Evolutionary conservation across 352 stramenopile genomes (phyloP).

Genomic region (Globisporangium apiculatum): DNA sequence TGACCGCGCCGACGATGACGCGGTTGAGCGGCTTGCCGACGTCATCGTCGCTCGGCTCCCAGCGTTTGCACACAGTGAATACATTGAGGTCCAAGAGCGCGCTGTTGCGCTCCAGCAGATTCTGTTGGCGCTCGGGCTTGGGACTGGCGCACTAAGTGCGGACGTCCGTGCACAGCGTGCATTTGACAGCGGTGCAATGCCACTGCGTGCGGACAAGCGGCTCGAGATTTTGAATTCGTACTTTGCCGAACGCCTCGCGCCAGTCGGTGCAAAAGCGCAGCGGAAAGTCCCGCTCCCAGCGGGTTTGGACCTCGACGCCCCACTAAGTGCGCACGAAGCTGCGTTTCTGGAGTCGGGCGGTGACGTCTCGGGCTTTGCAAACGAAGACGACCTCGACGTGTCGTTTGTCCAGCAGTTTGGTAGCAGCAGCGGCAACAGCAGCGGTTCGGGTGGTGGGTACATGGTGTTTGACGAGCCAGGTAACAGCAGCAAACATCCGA

Average conservation of each 20-base stretch:
- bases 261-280: slow-evolving; percentile 90
- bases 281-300: slow-evolving; percentile 87
- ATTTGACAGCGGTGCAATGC: slow-evolving; percentile 46
- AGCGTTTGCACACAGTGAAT: slow-evolving; percentile 86
- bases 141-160: slow-evolving; percentile 39
- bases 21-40: slow-evolving; percentile 80
- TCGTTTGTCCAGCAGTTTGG: slow-evolving; percentile 64
- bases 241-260: slow-evolving; percentile 77
- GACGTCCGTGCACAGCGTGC: slow-evolving; percentile 60
- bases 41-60: slow-evolving; percentile 82
- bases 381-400: slow-evolving; percentile 75
- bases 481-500: slow-evolving; percentile 7
- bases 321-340: slow-evolving; percentile 47
- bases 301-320: slow-evolving; percentile 60
- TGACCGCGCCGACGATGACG: slow-evolving; percentile 59
- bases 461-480: slow-evolving; percentile 17
- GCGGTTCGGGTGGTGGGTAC: slow-evolving; percentile 6
- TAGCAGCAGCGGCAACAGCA: slow-evolving; percentile 5
- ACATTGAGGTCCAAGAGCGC: slow-evolving; percentile 95
- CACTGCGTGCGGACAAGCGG: slow-evolving; percentile 32
- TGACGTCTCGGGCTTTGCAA: slow-evolving; percentile 48
- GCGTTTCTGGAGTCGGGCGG: slow-evolving; percentile 74
- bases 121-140: slow-evolving; percentile 52
- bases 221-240: slow-evolving; percentile 65
- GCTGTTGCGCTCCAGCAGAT: slow-evolving; percentile 83